Evolutionary conservation across 768 basidiomycete genomes (phyloP).

Genomic region (Lactarius tabidus): DNA sequence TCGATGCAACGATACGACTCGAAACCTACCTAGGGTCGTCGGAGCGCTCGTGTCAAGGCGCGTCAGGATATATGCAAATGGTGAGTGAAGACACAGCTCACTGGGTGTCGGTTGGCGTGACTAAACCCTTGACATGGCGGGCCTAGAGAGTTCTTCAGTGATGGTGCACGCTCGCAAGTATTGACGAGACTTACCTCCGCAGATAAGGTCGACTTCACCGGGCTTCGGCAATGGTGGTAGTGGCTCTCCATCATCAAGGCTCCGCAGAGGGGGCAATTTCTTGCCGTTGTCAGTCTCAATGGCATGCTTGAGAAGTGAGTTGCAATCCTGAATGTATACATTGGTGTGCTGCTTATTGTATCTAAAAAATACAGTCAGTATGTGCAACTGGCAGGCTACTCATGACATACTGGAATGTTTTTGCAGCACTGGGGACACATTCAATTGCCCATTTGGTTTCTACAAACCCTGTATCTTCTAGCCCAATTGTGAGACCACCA

Average conservation of each 20-base stretch:
- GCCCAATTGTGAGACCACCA: slow-evolving; percentile 67
- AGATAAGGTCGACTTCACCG: slow-evolving; percentile 66
- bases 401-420: slow-evolving; percentile 52
- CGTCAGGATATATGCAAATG: not conserved
- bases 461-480: slow-evolving; percentile 57
- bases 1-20: not conserved
- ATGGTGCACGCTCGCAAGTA: not conserved
- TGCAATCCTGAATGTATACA: slow-evolving; percentile 66
- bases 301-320: slow-evolving; percentile 54
- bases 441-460: slow-evolving; percentile 69
- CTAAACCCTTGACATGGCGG: slow-evolving; percentile 78
- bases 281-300: slow-evolving; percentile 45
- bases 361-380: slow-evolving; percentile 34
- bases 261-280: slow-evolving; percentile 36
- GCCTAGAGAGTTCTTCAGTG: slow-evolving; percentile 38
- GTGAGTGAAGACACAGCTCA: slow-evolving; percentile 28
- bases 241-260: slow-evolving; percentile 38
- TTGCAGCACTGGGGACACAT: slow-evolving; percentile 56
- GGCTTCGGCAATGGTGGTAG: slow-evolving; percentile 50
- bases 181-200: slow-evolving; percentile 50
- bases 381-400: not conserved
- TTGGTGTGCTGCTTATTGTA: slow-evolving; percentile 54
- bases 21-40: slow-evolving; percentile 53
- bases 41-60: slow-evolving; percentile 38
- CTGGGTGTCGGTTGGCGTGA: slow-evolving; percentile 57